Evolutionary conservation across 148 eudicot species (phyloP).

Genomic region (Gaultheria prostrata): DNA sequence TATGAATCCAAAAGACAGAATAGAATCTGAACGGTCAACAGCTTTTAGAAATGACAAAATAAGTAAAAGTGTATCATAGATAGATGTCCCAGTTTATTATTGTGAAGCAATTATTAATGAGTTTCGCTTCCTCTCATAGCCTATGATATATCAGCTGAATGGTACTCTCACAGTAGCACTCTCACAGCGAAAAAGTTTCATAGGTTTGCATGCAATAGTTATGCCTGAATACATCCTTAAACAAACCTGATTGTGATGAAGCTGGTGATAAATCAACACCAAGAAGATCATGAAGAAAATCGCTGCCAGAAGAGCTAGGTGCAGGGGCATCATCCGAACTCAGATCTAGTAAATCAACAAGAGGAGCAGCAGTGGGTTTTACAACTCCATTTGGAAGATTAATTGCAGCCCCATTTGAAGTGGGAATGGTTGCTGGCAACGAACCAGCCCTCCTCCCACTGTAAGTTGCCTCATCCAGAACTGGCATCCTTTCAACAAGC

Average conservation of each 20-base stretch:
- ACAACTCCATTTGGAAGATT: slow-evolving; percentile 82
- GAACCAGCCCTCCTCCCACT: slow-evolving; percentile 82
- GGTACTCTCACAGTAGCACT: not conserved
- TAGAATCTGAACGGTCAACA: not conserved
- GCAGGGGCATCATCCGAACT: slow-evolving; percentile 72
- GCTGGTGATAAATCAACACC: slow-evolving; percentile 64
- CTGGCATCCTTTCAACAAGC: slow-evolving; percentile 94
- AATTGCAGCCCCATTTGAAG: slow-evolving; percentile 60
- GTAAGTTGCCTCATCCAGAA: slow-evolving; percentile 91
- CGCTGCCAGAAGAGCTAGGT: slow-evolving; percentile 72
- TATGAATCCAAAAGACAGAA: not conserved
- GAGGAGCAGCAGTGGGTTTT: slow-evolving; percentile 71
- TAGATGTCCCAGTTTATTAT: not conserved
- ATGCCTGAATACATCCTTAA: slow-evolving; percentile 4
- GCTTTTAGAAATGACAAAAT: not conserved
- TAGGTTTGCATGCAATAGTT: not conserved
- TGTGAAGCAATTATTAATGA: not conserved
- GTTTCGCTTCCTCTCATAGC: not conserved
- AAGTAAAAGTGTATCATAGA: not conserved
- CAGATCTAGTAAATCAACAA: slow-evolving; percentile 91
- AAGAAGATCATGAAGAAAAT: slow-evolving; percentile 93
- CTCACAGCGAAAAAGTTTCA: not conserved
- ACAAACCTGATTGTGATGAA: slow-evolving; percentile 70
- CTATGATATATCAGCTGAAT: not conserved
- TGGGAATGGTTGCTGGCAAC: slow-evolving; percentile 56